phyloP scores from a whole-genome alignment of 495 filamentous ascomycete genomes.

The Podospora sp. region DNA sequence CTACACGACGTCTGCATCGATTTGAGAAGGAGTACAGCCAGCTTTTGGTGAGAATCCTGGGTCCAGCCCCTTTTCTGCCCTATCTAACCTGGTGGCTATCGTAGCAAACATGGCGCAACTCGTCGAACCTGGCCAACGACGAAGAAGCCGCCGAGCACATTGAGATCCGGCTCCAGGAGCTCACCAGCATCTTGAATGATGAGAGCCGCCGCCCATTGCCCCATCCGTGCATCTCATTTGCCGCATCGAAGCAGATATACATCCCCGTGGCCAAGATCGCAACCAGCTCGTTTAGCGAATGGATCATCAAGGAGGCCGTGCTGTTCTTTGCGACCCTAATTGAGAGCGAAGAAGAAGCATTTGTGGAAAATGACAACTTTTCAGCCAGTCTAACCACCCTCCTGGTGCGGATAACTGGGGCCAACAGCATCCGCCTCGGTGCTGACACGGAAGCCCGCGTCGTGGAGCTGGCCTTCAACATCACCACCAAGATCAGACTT shows the following conservation, averaged over 20 bases:
- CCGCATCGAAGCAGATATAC: constrained; percentile 82
- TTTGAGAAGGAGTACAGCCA: constrained; percentile 89
- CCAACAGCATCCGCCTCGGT: constrained; percentile 60
- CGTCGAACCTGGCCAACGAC: constrained; percentile 55
- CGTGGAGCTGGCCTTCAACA: constrained; percentile 89
- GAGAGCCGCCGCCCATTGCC: constrained; percentile 85
- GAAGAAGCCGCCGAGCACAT: constrained; percentile 56
- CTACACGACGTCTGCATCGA: constrained; percentile 80
- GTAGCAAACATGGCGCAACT: constrained; percentile 81
- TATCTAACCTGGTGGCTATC: background rate
- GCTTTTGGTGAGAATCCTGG: constrained; percentile 63
- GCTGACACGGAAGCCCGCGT: constrained; percentile 79
- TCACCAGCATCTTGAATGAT: constrained; percentile 81
- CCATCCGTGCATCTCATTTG: constrained; percentile 85
- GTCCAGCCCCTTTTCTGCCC: constrained; percentile 12
- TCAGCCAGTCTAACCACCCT: constrained; percentile 81
- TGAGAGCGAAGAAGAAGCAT: constrained; percentile 94
- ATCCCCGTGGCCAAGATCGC: constrained; percentile 85
- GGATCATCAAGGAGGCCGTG: constrained; percentile 78
- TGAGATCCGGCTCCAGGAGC: constrained; percentile 57
- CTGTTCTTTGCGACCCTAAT: constrained; percentile 84
- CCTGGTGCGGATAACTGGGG: constrained; percentile 65
- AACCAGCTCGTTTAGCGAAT: constrained; percentile 73
- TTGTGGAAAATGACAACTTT: constrained; percentile 82
- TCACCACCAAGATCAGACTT: constrained; percentile 90